Conservation (phyloP, 2,329 filamentous ascomycete genomes). For the Claviceps humidiphila region DNA sequence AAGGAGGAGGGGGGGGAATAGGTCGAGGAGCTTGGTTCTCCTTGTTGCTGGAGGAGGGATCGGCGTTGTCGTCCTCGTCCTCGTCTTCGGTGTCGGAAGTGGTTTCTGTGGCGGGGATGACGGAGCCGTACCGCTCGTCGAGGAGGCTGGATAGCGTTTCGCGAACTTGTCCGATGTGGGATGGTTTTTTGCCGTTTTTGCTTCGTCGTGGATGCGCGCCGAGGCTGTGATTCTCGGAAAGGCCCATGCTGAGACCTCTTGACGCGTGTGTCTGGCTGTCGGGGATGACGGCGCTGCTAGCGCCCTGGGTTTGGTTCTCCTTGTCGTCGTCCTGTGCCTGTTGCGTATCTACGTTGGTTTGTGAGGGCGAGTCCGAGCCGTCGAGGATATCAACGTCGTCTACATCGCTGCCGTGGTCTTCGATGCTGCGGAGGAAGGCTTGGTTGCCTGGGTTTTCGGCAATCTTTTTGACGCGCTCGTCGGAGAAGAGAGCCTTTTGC, state of each 20-base stretch:
- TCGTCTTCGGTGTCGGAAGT: conserved; percentile 25
- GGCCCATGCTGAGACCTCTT: conserved; percentile 20
- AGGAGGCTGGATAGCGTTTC: conserved; percentile 74
- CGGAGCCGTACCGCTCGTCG: conserved; percentile 36
- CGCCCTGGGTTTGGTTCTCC: conserved; percentile 11
- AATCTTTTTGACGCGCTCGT: conserved; percentile 84
- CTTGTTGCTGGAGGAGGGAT: conserved; percentile 25
- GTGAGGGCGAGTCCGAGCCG: conserved; percentile 19
- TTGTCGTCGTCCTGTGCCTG: conserved; percentile 17
- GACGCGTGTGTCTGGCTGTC: conserved; percentile 37
- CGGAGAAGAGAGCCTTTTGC: conserved; percentile 74
- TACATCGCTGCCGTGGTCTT: conserved; percentile 60
- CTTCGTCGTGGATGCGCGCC: conserved; percentile 49
- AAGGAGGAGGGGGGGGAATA: conserved; percentile 20
- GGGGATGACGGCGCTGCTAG: conserved; percentile 26
- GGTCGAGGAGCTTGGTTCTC: conserved; percentile 32
- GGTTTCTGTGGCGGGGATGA: conserved; percentile 31
- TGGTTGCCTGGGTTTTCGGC: conserved; percentile 78
- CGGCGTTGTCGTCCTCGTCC: neutral
- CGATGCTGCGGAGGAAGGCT: conserved; percentile 81
- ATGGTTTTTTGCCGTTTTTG: conserved; percentile 50
- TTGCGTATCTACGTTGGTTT: conserved; percentile 18
- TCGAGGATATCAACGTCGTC: conserved; percentile 64
- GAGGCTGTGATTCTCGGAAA: conserved; percentile 31
- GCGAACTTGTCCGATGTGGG: conserved; percentile 66